These are phyloP conservation scores for Rhodosporidiobolus odoratus DNA, from an alignment of 768 basidiomycete species.

Conservation along the genomic window DNA sequence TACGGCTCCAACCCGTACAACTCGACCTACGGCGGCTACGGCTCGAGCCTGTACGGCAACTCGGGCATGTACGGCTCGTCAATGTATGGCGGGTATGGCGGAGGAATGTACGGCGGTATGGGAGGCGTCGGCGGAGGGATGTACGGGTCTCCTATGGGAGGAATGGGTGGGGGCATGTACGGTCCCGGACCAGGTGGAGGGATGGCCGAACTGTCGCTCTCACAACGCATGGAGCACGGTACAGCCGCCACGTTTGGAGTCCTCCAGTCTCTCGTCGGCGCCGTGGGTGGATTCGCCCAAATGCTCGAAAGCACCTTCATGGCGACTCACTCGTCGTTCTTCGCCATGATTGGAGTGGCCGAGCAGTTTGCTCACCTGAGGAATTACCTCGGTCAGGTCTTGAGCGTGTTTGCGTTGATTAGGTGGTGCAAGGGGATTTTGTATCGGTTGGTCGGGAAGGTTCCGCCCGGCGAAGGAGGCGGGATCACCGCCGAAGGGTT, in stretches of 20 bases:
- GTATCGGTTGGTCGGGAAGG: slow-evolving; percentile 51
- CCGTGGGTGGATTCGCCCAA: slow-evolving; percentile 88
- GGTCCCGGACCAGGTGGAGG: too few relatives aligned
- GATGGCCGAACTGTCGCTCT: slow-evolving; percentile 62
- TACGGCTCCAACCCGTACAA: slow-evolving; percentile 44
- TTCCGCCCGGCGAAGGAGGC: slow-evolving; percentile 50
- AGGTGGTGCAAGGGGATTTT: slow-evolving; percentile 70
- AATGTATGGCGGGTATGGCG: slow-evolving; percentile 4
- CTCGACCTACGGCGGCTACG: slow-evolving; percentile 19
- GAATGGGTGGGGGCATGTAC: slow-evolving; percentile 47
- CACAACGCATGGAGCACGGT: slow-evolving; percentile 78
- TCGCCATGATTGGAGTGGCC: slow-evolving; percentile 79
- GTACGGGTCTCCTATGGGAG: slow-evolving; percentile 24
- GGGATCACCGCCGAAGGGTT: slow-evolving; percentile 58
- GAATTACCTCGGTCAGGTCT: slow-evolving; percentile 85
- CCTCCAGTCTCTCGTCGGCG: slow-evolving; percentile 89
- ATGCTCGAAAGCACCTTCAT: slow-evolving; percentile 97
- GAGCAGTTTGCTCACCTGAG: slow-evolving; percentile 90
- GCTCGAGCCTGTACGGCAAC: slow-evolving; percentile 7
- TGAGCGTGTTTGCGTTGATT: slow-evolving; percentile 83
- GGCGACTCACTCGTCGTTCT: slow-evolving; percentile 54
- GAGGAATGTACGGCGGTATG: slow-evolving; percentile 19
- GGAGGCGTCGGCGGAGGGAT: slow-evolving; percentile 10
- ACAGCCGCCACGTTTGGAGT: slow-evolving; percentile 90
- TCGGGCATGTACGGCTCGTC: neutral